These are phyloP conservation scores for Phytophthora megakarya DNA, from an alignment of 352 stramenopile species.

Conservation along the genomic window DNA sequence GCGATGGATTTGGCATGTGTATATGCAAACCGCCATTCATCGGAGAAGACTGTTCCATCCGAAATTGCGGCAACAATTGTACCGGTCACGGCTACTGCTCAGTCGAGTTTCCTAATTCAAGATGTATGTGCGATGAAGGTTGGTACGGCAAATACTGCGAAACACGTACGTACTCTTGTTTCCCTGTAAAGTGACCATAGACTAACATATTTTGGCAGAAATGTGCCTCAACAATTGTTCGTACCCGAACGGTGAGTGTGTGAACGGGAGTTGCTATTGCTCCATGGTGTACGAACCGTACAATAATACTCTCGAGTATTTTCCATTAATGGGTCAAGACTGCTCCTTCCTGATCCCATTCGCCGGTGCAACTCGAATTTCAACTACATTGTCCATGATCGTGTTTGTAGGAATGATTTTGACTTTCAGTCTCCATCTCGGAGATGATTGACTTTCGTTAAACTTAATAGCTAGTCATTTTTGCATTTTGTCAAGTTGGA, in stretches of 20 bases:
- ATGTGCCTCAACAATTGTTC: constrained; percentile 98
- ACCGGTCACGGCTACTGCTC: constrained; percentile 95
- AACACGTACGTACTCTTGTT: constrained; percentile 47
- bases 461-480: neutral
- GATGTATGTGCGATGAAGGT: constrained; percentile 95
- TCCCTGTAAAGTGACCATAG: neutral
- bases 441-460: constrained; percentile 13
- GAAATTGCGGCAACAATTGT: constrained; percentile 92
- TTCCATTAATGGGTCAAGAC: constrained; percentile 82
- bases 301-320: constrained; percentile 89
- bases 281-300: constrained; percentile 94
- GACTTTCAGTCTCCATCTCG: constrained; percentile 18
- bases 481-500: neutral
- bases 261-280: constrained; percentile 93
- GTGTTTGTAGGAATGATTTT: constrained; percentile 18
- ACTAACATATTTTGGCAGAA: constrained; percentile 29
- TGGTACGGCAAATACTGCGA: constrained; percentile 96
- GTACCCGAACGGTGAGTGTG: constrained; percentile 94
- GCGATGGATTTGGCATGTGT: constrained; percentile 95
- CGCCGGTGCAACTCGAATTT: constrained; percentile 31
- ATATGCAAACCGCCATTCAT: constrained; percentile 96
- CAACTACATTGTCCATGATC: constrained; percentile 6
- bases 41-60: constrained; percentile 90
- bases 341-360: constrained; percentile 85
- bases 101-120: constrained; percentile 95